Evolutionary conservation across 2,329 filamentous ascomycete species (phyloP).

Genomic region (Alternaria viburni): DNA sequence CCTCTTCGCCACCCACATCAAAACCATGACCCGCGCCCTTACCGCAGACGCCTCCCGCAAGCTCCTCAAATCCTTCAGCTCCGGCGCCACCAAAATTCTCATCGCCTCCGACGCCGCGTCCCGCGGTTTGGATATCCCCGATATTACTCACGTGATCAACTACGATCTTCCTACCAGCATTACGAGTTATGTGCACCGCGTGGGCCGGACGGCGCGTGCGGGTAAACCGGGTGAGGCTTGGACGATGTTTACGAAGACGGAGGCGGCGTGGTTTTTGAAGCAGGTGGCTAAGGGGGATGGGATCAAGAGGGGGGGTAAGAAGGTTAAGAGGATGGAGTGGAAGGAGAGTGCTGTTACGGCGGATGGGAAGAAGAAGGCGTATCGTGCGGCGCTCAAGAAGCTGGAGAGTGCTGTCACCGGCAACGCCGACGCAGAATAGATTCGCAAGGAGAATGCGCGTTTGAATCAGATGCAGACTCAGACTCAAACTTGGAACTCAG

Average conservation of each 20-base stretch:
- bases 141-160: slow-evolving; percentile 85
- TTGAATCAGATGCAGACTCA: not conserved
- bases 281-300: slow-evolving; percentile 70
- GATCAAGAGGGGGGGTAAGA: slow-evolving; percentile 55
- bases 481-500: not conserved
- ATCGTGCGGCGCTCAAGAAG: slow-evolving; percentile 63
- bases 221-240: slow-evolving; percentile 78
- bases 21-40: slow-evolving; percentile 78
- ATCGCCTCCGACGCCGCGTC: slow-evolving; percentile 94
- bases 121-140: slow-evolving; percentile 82
- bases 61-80: slow-evolving; percentile 70
- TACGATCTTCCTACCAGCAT: slow-evolving; percentile 87
- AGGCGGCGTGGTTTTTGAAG: slow-evolving; percentile 92
- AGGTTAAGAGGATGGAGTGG: slow-evolving; percentile 55
- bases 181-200: slow-evolving; percentile 86
- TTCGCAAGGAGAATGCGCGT: not conserved
- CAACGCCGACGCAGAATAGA: slow-evolving; percentile 17
- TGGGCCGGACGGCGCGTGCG: slow-evolving; percentile 87
- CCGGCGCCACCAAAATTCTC: slow-evolving; percentile 71
- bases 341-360: slow-evolving; percentile 50
- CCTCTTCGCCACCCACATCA: slow-evolving; percentile 62
- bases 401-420: slow-evolving; percentile 66
- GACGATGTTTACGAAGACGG: slow-evolving; percentile 81
- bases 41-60: slow-evolving; percentile 73
- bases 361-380: slow-evolving; percentile 49